Evolutionary conservation across 805 yeast genomes (phyloP), one percentile per base, ranked within the genome.

Genomic region (Geotrichum ghanense): DNA sequence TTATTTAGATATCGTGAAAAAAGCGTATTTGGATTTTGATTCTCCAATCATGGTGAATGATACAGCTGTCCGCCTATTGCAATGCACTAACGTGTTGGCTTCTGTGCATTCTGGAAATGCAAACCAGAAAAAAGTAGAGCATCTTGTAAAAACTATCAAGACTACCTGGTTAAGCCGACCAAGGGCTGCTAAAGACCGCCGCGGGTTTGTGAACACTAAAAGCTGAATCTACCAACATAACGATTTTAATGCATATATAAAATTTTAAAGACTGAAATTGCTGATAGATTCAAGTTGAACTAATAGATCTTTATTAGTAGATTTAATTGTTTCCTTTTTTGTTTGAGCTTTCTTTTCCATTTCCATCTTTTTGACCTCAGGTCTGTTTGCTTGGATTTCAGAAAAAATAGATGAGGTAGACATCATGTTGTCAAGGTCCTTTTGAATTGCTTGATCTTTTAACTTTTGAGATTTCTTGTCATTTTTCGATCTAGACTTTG

Each of bases 81-180:
- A 79, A 55, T 82, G 90, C 54, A 73, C 81, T 51, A 78, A 82
- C 5, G 66, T 77, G 23, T 58, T 83, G 24, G 70, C 73, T 19
- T 68, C 77, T 1, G 69, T 78, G 2, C 73, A 73, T 41, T 70
- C 79, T 0, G 67, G 64, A 5, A 81, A 78, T 53, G 73, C 73
- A 20, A 72, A 74, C 48, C 88, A 81, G 54, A 66, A 65, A 37
- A 67, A 73, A n/a, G 66, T 81, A n/a, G 83, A 79, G 42, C 75
- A 72, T 45, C 59, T 78, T 47, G 61, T 75, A 14, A 45, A 47
- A 35, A 47, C 52, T 2, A 47, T 60, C 23, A 49, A 56, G 24
- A 50, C 47, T 7, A 52, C 53, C 25, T 64, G 63, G 61, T 50
- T 60, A 40, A 50, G 54, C 14, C 43, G 58, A 25, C 56, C 61